Base-by-base conservation (phyloP, 805 yeast genomes). In the Monosporozyma yasuniensis region DNA sequence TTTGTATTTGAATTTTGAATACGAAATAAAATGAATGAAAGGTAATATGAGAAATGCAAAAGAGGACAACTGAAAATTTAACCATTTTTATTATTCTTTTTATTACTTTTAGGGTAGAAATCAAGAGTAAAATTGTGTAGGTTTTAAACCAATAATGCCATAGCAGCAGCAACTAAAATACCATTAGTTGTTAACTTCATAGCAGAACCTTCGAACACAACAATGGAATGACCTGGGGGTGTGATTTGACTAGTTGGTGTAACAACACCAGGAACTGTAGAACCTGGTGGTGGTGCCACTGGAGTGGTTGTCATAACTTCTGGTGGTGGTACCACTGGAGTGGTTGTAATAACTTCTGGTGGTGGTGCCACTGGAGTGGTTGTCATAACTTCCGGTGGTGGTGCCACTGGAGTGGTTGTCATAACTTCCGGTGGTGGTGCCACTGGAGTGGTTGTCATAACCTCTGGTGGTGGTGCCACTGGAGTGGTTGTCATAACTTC, bases 151-250 rank as follows among this genome's bases (percentile, higher is more conserved):
- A 44, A n/a, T 44, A 44, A 44, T 7, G 46, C 46, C 28, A 44
- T 21, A 14, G 39, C 46, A 32, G 46, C 46, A 9, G 37, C 27
- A 14, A 18, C 23, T 9, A 46, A 19, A 9, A 39, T 21, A 27
- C 25, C 25, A 39, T 39, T 39, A 14, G 23, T 28, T 3, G 41
- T 6, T n/a, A 46, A 28, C 10, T 28, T 46, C 14, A 2, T 30
- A 18, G 28, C 48, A 7, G 27, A 18, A 14, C 48, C 48, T 38
- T 46, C 48, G 25, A 46, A 46, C 3, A 30, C 23, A 18, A 22
- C 35, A n/a, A 44, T 32, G 12, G 28, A 18, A 21, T 21, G 46
- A 14, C 25, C 4, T 9, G 39, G 8, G 10, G 46, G 8, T 18
- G 46, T 6, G 21, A 23, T 18, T 18, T 35, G 37, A 43, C 6